These are phyloP conservation scores for Trypanosoma rangeli DNA, from an alignment of 208 protist species.

Conservation along the genomic window DNA sequence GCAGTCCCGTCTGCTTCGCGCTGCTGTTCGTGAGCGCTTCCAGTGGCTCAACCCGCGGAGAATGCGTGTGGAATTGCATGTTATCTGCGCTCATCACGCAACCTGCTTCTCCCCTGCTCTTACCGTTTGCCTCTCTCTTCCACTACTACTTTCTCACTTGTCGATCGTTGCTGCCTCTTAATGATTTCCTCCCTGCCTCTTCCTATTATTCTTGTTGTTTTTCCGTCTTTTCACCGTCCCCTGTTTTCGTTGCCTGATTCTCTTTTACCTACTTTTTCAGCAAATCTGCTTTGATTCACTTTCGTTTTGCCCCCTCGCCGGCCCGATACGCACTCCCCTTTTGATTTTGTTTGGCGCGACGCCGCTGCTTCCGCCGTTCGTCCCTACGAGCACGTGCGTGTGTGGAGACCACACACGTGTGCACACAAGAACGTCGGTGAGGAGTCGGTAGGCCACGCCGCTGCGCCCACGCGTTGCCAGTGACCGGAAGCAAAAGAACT, in stretches of 20 bases:
- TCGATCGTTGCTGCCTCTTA: not conserved
- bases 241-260: not conserved
- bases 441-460: not conserved
- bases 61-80: not conserved
- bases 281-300: not conserved
- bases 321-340: not conserved
- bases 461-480: not conserved
- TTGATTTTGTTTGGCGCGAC: not conserved
- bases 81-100: not conserved
- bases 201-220: conserved; percentile 6
- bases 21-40: not conserved
- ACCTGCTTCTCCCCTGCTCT: not conserved
- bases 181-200: not conserved
- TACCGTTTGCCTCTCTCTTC: not conserved
- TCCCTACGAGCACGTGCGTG: not conserved
- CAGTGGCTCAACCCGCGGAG: not conserved
- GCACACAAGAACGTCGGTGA: not conserved
- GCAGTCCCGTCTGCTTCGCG: not conserved
- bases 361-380: too few relatives aligned
- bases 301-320: not conserved
- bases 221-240: not conserved
- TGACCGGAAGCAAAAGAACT: not conserved
- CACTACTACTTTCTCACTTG: not conserved
- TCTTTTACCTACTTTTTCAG: not conserved
- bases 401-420: not conserved